phyloP scores from a whole-genome alignment of 2,329 filamentous ascomycete species.

The Sordariomycetes sp. region DNA sequence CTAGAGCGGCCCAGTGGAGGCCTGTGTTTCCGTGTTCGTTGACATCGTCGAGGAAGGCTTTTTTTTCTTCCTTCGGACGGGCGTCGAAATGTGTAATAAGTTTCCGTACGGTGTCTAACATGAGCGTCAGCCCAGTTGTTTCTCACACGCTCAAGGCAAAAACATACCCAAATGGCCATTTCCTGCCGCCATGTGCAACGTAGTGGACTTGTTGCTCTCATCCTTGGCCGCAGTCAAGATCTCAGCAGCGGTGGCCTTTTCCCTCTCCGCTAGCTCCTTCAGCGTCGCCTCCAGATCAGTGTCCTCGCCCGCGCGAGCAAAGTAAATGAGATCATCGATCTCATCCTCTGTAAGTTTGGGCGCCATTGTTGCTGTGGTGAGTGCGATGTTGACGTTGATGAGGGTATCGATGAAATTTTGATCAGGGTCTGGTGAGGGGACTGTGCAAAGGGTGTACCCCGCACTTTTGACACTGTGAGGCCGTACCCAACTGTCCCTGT shows the following conservation, averaged over 20 bases:
- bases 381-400: neutral
- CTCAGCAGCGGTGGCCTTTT: constrained; percentile 49
- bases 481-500: neutral
- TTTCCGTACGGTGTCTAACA: constrained; percentile 32
- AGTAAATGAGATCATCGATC: constrained; percentile 87
- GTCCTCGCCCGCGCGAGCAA: constrained; percentile 69
- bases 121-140: neutral
- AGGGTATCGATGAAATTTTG: constrained; percentile 4
- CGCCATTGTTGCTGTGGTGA: constrained; percentile 25
- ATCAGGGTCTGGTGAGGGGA: constrained; percentile 21
- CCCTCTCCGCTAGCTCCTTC: constrained; percentile 49
- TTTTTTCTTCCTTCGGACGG: constrained; percentile 29
- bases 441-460: constrained; percentile 23
- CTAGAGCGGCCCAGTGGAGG: constrained; percentile 88
- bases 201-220: constrained; percentile 67
- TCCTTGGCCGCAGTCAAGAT: constrained; percentile 66
- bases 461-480: constrained; percentile 25
- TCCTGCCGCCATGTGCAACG: constrained; percentile 84
- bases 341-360: constrained; percentile 62
- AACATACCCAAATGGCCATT: constrained; percentile 73
- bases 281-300: constrained; percentile 55
- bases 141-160: neutral
- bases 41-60: constrained; percentile 52
- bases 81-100: constrained; percentile 32
- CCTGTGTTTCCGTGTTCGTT: constrained; percentile 86